Percentiles rank a stretch among this genome's conserved stretches.
Conservation (phyloP, 176 grass and related monocot species). For the Pharus latifolius region DNA sequence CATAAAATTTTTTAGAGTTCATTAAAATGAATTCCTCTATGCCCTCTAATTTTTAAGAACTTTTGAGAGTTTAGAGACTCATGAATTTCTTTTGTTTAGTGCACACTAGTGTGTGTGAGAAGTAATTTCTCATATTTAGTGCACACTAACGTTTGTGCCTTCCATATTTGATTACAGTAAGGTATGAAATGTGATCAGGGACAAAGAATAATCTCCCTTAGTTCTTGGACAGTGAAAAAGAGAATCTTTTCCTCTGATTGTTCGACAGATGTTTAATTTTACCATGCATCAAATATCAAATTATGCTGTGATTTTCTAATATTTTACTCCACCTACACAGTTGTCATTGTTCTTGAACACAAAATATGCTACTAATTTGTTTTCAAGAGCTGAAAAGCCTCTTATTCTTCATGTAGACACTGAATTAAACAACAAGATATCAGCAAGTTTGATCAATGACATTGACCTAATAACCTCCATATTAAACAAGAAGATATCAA, state of each 20-base stretch:
- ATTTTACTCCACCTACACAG: not conserved
- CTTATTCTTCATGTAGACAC: not conserved
- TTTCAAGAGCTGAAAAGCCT: not conserved
- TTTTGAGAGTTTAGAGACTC: too few species aligned
- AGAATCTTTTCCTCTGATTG: not conserved
- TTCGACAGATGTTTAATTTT: not conserved
- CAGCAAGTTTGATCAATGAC: conserved; percentile 8
- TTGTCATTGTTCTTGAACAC: not conserved
- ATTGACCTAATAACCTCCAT: conserved; percentile 26
- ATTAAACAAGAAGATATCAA: conserved; percentile 3
- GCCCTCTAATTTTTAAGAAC: too few species aligned
- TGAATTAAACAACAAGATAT: not conserved
- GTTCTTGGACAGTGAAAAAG: not conserved
- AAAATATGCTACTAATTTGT: not conserved
- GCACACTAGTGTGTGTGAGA: too few species aligned
- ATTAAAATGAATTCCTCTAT: too few species aligned
- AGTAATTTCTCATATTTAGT: too few species aligned
- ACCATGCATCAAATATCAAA: not conserved
- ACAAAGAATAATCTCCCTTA: not conserved
- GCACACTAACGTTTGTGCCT: too few species aligned
- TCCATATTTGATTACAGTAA: not conserved
- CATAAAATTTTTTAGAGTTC: too few species aligned
- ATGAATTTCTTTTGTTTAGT: too few species aligned
- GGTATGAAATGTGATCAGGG: not conserved
- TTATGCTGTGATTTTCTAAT: not conserved